Conservation (phyloP, 306 rosid species). For the Canavalia gladiata region DNA sequence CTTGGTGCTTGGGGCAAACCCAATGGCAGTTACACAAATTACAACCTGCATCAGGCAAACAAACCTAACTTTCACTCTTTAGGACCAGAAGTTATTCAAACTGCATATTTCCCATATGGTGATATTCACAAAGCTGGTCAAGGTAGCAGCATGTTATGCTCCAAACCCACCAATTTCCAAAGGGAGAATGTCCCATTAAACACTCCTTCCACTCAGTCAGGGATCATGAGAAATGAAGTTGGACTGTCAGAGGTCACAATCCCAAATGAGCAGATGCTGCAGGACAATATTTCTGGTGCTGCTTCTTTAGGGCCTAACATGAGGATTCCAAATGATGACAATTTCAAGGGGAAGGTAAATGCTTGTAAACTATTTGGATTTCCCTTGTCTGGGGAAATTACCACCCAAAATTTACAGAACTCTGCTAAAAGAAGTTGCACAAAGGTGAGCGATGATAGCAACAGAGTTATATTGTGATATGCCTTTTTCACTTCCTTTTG, state of each 20-base stretch:
- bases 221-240: conserved; percentile 60
- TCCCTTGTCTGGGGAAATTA: conserved; percentile 72
- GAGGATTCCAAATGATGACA: conserved; percentile 69
- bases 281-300: conserved; percentile 58
- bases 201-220: conserved; percentile 59
- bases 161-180: conserved; percentile 60
- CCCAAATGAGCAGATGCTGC: conserved; percentile 61
- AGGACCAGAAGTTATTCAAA: conserved; percentile 63
- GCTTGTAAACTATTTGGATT: conserved; percentile 87
- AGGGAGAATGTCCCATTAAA: conserved; percentile 59
- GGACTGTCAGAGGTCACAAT: conserved; percentile 54
- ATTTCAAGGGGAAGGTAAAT: conserved; percentile 57
- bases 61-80: conserved; percentile 62
- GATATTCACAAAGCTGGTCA: conserved; percentile 69
- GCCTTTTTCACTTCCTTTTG: conserved; percentile 60
- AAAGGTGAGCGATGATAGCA: conserved; percentile 81
- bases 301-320: conserved; percentile 58
- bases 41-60: conserved; percentile 68
- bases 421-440: conserved; percentile 90
- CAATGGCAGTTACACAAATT: conserved; percentile 60
- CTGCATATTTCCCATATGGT: conserved; percentile 67
- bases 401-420: conserved; percentile 59
- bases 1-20: conserved; percentile 77
- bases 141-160: conserved; percentile 58
- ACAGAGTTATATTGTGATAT: conserved; percentile 54